A percentile compares a stretch with the other conserved stretches of the same genome.
Evolutionary conservation across 169 alveolate genomes (phyloP).

Genomic region (Plasmodium blacklocki): DNA sequence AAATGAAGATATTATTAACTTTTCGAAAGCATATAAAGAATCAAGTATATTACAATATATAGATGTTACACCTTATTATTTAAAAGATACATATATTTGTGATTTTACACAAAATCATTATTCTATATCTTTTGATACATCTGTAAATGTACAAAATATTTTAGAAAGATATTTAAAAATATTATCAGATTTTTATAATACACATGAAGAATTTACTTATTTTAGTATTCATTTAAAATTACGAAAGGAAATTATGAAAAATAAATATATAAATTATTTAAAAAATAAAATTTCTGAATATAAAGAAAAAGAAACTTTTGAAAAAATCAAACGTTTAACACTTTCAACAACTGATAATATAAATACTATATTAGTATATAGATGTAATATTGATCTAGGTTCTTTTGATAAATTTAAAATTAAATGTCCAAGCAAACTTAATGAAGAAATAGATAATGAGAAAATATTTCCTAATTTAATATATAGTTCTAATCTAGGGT

Average conservation of each 20-base stretch:
- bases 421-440: constrained; percentile 31
- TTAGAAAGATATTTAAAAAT: constrained; percentile 9
- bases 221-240: constrained; percentile 41
- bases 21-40: background rate
- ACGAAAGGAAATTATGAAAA: constrained; percentile 39
- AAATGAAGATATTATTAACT: background rate
- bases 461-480: background rate
- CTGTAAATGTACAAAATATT: constrained; percentile 6
- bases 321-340: too few species aligned
- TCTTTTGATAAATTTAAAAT: constrained; percentile 37
- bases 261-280: constrained; percentile 45
- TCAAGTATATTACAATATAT: background rate
- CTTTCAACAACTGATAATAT: background rate
- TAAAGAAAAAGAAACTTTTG: background rate
- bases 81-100: constrained; percentile 44
- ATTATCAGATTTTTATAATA: background rate
- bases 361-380: constrained; percentile 21
- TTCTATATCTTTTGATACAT: background rate
- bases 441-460: too few species aligned
- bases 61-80: constrained; percentile 47
- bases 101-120: constrained; percentile 37
- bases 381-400: constrained; percentile 43
- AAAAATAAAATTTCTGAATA: constrained; percentile 16
- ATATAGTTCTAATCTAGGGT: constrained; percentile 47
- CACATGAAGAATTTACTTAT: constrained; percentile 25